Percentiles rank a stretch among this genome's conserved stretches.
Conservation (phyloP, 2,329 filamentous ascomycete genomes). For the Trichoderma sp. region DNA sequence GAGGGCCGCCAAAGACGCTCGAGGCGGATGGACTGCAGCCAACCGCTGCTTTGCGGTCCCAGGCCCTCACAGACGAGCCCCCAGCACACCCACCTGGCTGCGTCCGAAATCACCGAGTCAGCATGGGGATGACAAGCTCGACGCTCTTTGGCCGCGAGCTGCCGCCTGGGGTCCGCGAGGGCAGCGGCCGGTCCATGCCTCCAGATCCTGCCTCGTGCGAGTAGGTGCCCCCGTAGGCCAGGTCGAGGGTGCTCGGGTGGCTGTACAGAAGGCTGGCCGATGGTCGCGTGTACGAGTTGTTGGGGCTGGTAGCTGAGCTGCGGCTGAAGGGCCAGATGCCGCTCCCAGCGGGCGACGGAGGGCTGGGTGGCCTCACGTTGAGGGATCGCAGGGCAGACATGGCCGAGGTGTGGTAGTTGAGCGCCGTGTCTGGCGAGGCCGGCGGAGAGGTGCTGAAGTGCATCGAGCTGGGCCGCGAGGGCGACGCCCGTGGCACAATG, state of each 20-base stretch:
- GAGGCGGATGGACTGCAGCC: conserved; percentile 4
- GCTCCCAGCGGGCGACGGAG: conserved; percentile 54
- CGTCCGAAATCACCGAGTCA: conserved; percentile 47
- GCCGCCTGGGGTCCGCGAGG: conserved; percentile 55
- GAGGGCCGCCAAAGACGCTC: conserved; percentile 8
- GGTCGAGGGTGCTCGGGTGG: conserved; percentile 50
- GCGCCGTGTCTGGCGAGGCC: conserved; percentile 47
- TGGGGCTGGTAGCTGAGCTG: conserved; percentile 55
- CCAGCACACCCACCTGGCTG: conserved; percentile 9
- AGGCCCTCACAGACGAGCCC: not conserved
- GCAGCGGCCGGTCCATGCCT: conserved; percentile 58
- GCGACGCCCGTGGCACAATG: conserved; percentile 65
- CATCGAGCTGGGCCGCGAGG: conserved; percentile 60
- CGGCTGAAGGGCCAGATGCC: conserved; percentile 58
- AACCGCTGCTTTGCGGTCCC: not conserved
- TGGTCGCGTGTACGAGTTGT: conserved; percentile 51
- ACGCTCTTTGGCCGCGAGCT: conserved; percentile 64
- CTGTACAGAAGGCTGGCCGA: conserved; percentile 50
- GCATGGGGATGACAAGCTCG: conserved; percentile 63
- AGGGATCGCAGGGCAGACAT: conserved; percentile 60
- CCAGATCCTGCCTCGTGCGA: conserved; percentile 35
- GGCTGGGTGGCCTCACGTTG: conserved; percentile 57
- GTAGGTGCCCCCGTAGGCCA: conserved; percentile 44
- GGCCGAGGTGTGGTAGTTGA: conserved; percentile 51
- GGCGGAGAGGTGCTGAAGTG: conserved; percentile 57